Percentiles rank a stretch among this genome's conserved stretches.
phyloP scores from a whole-genome alignment of 2,329 filamentous ascomycete genomes.

The Cladosporium sphaerospermum region DNA sequence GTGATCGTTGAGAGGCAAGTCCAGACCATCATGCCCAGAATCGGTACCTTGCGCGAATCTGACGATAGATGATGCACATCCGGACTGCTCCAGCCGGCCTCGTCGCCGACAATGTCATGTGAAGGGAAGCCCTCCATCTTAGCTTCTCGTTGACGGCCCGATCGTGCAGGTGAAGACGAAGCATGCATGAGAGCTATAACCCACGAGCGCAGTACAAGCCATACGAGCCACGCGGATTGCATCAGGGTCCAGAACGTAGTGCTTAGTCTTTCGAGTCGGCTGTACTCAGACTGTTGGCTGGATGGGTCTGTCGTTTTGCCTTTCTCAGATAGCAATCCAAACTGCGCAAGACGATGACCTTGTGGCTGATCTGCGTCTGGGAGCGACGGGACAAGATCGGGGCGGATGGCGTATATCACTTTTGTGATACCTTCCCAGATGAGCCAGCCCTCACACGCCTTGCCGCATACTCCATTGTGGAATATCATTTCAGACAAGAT shows the following conservation, averaged over 20 bases:
- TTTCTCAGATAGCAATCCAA: constrained; percentile 44
- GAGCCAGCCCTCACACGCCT: constrained; percentile 79
- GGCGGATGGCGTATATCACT: constrained; percentile 43
- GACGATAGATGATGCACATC: background rate
- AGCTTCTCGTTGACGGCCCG: constrained; percentile 10
- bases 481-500: constrained; percentile 87
- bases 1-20: constrained; percentile 65
- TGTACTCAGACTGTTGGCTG: background rate
- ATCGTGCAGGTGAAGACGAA: constrained; percentile 58
- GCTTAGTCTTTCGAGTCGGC: constrained; percentile 16
- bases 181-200: constrained; percentile 53
- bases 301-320: background rate
- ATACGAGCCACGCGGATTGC: constrained; percentile 45
- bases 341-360: constrained; percentile 48
- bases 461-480: constrained; percentile 72
- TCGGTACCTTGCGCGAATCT: constrained; percentile 39
- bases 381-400: constrained; percentile 26
- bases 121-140: background rate
- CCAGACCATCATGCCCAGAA: constrained; percentile 74
- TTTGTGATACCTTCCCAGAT: constrained; percentile 80
- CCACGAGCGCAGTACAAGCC: constrained; percentile 55
- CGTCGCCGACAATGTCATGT: background rate
- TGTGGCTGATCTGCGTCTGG: constrained; percentile 20
- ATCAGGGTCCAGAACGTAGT: constrained; percentile 42
- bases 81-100: background rate